Conservation (phyloP, 2,329 filamentous ascomycete genomes). For the Beauveria sp. region DNA sequence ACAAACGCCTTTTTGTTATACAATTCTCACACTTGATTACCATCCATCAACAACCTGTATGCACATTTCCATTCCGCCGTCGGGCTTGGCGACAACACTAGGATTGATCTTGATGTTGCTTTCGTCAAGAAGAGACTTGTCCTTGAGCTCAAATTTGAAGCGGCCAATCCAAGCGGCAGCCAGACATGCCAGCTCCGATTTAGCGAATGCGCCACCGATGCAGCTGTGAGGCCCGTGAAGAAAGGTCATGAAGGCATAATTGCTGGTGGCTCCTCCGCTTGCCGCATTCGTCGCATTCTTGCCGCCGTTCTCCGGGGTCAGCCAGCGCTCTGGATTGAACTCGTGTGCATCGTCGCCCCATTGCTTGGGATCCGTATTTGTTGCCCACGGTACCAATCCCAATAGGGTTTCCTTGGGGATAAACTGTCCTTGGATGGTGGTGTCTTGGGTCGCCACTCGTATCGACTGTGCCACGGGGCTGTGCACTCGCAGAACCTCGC, state of each 20-base stretch:
- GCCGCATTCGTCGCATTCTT: slow-evolving; percentile 9
- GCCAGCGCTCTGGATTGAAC: slow-evolving; percentile 32
- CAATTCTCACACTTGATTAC: not conserved
- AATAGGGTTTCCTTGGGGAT: slow-evolving; percentile 30
- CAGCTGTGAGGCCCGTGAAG: slow-evolving; percentile 13
- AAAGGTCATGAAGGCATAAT: slow-evolving; percentile 23
- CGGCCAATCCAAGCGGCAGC: slow-evolving; percentile 12
- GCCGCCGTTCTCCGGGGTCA: slow-evolving; percentile 16
- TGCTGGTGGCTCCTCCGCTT: slow-evolving; percentile 18
- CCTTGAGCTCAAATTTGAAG: slow-evolving; percentile 10
- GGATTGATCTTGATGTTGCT: slow-evolving; percentile 12
- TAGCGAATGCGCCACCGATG: slow-evolving; percentile 11
- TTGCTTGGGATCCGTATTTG: slow-evolving; percentile 23
- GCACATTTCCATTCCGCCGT: slow-evolving; percentile 13
- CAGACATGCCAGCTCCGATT: slow-evolving; percentile 11
- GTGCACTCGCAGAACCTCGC: slow-evolving; percentile 34
- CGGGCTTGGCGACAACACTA: slow-evolving; percentile 14
- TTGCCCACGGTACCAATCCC: slow-evolving; percentile 23
- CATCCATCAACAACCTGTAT: slow-evolving; percentile 13
- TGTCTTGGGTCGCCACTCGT: slow-evolving; percentile 24
- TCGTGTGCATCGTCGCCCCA: slow-evolving; percentile 30
- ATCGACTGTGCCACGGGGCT: slow-evolving; percentile 28
- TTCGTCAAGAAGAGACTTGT: slow-evolving; percentile 10
- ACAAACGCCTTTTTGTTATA: too few species aligned
- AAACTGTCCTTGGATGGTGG: slow-evolving; percentile 24